Evolutionary conservation across 1,284 basidiomycete genomes (phyloP), one percentile per base, ranked within the genome.

Genomic region (Fistulina hepatica): DNA sequence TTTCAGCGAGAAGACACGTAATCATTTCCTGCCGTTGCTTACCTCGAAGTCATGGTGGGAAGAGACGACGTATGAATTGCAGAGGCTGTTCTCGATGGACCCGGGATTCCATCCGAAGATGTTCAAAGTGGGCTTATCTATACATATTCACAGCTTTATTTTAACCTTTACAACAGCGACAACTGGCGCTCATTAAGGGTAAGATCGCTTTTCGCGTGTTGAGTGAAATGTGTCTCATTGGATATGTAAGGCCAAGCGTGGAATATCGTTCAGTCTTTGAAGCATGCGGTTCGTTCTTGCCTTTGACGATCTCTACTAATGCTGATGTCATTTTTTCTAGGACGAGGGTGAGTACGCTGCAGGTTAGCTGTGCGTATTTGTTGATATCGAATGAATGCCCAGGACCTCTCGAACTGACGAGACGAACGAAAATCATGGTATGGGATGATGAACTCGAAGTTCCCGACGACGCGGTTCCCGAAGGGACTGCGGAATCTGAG

Each of bases 1-100:
- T 2, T 93, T 92, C 56, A 85, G 84, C 46, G 73, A 81, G 46
- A 71, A 76, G 54, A 91, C 89, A 2, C 67, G 89, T 19, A 71
- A 76, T 35, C 82, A 89, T 49, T 90, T 93, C 54, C 58, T 94
- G 35, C 82, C 86, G 0, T 60, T 90, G 21, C 59, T 95, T 27
- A 84, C 82, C 7, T 82, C 79, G 6, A 89, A 86, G 47, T 52
- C 63, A 4, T 95, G 91, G 91, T 95, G 91, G 91, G 73, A 84
- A 47, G 79, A 89, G 52, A 91, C 89, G 4, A 83, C 78, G 2
- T 78, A 67, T 45, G 75, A 88, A 46, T 62, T 94, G 6, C 65
- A 80, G 42, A 78, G 79, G 46, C 52, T 92, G 15, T 91, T 91
- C 53, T 71, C 73, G 11, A 66, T 85, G 11, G 90, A 92, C 55